Conservation (phyloP, 2,329 filamentous ascomycete species). For the Parastagonospora avenae region DNA sequence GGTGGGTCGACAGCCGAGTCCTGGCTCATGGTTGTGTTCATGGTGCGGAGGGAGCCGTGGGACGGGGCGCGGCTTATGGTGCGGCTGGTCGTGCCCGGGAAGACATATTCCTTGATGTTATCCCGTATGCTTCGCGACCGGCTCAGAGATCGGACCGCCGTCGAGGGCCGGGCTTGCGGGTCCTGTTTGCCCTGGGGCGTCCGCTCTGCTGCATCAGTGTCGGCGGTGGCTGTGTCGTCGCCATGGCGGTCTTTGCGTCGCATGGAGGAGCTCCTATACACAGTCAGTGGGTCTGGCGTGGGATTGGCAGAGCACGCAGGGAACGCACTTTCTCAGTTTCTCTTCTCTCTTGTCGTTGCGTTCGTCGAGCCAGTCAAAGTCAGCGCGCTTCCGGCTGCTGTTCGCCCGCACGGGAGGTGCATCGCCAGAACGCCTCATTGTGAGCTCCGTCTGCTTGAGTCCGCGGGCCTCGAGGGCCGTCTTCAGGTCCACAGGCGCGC, state of each 20-base stretch:
- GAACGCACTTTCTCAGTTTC: slow-evolving; percentile 29
- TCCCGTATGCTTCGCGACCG: slow-evolving; percentile 45
- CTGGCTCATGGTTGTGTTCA: slow-evolving; percentile 11
- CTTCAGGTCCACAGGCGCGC: slow-evolving; percentile 36
- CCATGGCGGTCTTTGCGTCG: slow-evolving; percentile 45
- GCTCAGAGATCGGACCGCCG: slow-evolving; percentile 40
- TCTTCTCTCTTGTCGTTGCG: slow-evolving; percentile 28
- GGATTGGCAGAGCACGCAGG: slow-evolving; percentile 49
- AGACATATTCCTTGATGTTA: slow-evolving; percentile 50
- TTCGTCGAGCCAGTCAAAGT: slow-evolving; percentile 27
- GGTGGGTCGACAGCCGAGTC: slow-evolving; percentile 25
- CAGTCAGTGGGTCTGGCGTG: slow-evolving; percentile 50
- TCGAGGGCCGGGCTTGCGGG: slow-evolving; percentile 22
- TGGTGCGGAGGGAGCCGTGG: slow-evolving; percentile 35
- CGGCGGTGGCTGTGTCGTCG: slow-evolving; percentile 44
- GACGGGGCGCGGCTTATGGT: slow-evolving; percentile 41
- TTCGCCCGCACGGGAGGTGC: slow-evolving; percentile 37
- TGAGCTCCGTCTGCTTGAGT: slow-evolving; percentile 23
- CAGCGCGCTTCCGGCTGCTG: slow-evolving; percentile 39
- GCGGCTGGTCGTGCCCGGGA: slow-evolving; percentile 40
- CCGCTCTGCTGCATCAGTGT: slow-evolving; percentile 50
- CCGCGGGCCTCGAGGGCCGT: slow-evolving; percentile 30
- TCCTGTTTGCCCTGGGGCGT: slow-evolving; percentile 49
- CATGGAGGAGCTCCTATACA: slow-evolving; percentile 14
- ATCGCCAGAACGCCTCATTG: background rate